Evolutionary conservation across 2,329 filamentous ascomycete species (phyloP), one percentile per base, ranked within the genome.

Genomic region (Rutstroemia sp.): DNA sequence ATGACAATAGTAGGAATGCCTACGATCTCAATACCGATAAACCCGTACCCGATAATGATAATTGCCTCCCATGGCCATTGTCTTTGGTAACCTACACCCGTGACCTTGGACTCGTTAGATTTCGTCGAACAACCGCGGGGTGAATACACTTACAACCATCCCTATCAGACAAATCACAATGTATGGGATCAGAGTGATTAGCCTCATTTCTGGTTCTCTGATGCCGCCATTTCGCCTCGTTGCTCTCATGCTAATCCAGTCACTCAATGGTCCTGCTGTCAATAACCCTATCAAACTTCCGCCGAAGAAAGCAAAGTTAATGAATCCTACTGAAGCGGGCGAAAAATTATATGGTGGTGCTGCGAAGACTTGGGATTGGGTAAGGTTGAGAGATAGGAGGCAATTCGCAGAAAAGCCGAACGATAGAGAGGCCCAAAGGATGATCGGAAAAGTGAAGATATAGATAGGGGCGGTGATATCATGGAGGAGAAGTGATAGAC

Each of bases 361-460:
- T 2, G 76, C 75, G 57, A 83, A 79, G 12, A 73, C 75, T 66
- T 82, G 78, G 8, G 73, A 75, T 56, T 75, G 54, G 0, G 80
- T 83, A 17, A 85, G 71, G 67, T 85, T 85, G 62, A 84, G 57
- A 10, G 64, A 60, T 0, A 86, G 70, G 67, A 83, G 81, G 25
- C 71, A 75, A 49, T 74, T 78, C 54, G 78, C 79, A 16, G 74
- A 75, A 77, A 79, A 85, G 37, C 76, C 79, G 8, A 83, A 78
- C 21, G 82, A 76, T 59, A 85, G 83, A 9, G 79, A 75, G 2
- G 81, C 75, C 57, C 82, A 81, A 59, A 84, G 76, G 45, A 85
- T 77, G 56, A 85, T 84, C 0, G 82, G 82, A 66, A 81, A 85
- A 0, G 74, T 64, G 65, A 82, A 79, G 2, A 76, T n/a, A 16